A percentile compares a stretch with the other conserved stretches of the same genome.
phyloP scores from a whole-genome alignment of 2,329 filamentous ascomycete genomes.

The Calonectria crousiana region DNA sequence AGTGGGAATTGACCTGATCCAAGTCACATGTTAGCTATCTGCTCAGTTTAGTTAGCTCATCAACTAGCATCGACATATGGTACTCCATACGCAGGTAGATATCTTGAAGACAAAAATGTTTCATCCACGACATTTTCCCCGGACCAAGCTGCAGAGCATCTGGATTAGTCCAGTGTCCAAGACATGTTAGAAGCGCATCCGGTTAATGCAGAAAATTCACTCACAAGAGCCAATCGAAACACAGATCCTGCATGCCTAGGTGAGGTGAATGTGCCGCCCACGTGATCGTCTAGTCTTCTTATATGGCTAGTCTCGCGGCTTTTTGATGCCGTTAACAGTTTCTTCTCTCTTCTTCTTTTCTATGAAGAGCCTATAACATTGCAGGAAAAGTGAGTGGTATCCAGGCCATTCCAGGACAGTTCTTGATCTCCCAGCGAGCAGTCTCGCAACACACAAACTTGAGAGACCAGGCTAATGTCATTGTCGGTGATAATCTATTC shows the following conservation, averaged over 20 bases:
- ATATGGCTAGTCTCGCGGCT: not conserved
- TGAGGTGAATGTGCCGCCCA: not conserved
- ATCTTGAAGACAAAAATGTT: not conserved
- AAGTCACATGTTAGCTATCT: not conserved
- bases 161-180: not conserved
- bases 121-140: not conserved
- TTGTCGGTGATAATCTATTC: not conserved
- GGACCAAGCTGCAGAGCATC: not conserved
- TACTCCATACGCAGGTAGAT: not conserved
- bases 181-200: not conserved
- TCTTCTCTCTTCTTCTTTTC: not conserved
- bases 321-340: not conserved
- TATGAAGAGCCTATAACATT: not conserved
- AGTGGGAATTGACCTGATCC: rapidly evolving
- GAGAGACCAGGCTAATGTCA: not conserved
- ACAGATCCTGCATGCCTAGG: not conserved
- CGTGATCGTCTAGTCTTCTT: not conserved
- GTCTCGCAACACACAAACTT: not conserved
- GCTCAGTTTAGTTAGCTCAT: not conserved
- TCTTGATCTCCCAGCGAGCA: not conserved
- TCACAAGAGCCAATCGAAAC: not conserved
- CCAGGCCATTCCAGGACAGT: not conserved
- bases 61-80: not conserved
- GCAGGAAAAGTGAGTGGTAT: not conserved
- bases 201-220: not conserved